Evolutionary conservation across 116 monocot genomes (phyloP), one percentile per base, ranked within the genome.

Genomic region (Dioscorea cayenensis): DNA sequence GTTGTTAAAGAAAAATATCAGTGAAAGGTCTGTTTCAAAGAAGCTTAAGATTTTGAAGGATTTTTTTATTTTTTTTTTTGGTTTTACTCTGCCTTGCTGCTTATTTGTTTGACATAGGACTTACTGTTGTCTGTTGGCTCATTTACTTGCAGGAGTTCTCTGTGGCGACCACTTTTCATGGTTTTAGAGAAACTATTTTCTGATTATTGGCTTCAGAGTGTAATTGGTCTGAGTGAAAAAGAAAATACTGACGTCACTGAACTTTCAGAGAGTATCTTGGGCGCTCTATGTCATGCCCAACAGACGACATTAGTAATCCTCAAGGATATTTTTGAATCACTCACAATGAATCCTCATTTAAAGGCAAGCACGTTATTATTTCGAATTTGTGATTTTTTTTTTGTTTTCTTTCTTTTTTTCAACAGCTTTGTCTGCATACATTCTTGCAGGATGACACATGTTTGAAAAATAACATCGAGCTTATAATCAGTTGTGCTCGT

Each of bases 1-100:
- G 21, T 72, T 89, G 25, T 65, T 89, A 28, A 95, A 87, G 78
- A 92, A 95, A 69, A 74, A 95, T 71, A 75, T 89, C 14, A 52
- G 72, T 28, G 81, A 84, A 70, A 89, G 95, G 95, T 89, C 20
- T 68, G 43, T 29, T 12, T 72, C 22, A 48, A 49, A 6, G 4
- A 28, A 48, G n/a, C 3, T 14, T 16, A 51, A 21, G 3, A 51
- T 36, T 22, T 68, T 37, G 20, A 4, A 55, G 22, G n/a, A 13
- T 36, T 25, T 51, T 59, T 7, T 69, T n/a, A n/a, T n/a, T 50
- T 62, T 78, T 6, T 0, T 11, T 23, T 67, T 19, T 2, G 37
- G 14, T 48, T 43, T 67, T 67, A 25, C 25, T 19, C 19, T 32
- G 25, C 2, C 2, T 14, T 60, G n/a, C 35, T 60, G 28, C 7